These are phyloP conservation scores for Bryum argenteum DNA, from an alignment of 225 moss, liverwort and hornwort genomes.

Conservation along the genomic window DNA sequence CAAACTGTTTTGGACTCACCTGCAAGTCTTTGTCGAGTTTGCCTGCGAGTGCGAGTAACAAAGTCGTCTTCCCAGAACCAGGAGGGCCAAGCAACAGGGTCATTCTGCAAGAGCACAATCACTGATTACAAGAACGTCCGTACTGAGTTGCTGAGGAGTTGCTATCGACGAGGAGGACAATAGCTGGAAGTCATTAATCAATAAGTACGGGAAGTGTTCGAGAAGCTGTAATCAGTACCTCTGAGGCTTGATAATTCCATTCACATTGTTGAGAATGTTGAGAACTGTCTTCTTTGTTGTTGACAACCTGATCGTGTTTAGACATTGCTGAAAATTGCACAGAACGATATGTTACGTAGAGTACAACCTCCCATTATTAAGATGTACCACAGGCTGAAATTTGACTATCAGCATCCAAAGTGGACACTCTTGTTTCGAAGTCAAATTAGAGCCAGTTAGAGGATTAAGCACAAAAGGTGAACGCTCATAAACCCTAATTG, in stretches of 20 bases:
- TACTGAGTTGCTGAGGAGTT: neutral
- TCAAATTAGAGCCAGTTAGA: neutral
- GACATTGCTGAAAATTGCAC: slow-evolving; percentile 41
- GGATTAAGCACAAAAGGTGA: too few relatives aligned
- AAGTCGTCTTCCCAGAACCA: slow-evolving; percentile 60
- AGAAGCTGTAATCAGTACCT: slow-evolving; percentile 17
- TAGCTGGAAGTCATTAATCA: too few relatives aligned
- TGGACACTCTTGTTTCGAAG: neutral
- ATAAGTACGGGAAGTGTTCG: neutral
- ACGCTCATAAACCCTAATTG: slow-evolving; percentile 14
- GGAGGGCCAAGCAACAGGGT: slow-evolving; percentile 62
- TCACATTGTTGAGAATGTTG: slow-evolving; percentile 52
- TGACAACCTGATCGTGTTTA: slow-evolving; percentile 44
- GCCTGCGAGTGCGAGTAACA: slow-evolving; percentile 59
- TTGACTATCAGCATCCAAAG: neutral
- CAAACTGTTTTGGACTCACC: slow-evolving; percentile 23
- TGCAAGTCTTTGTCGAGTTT: slow-evolving; percentile 62
- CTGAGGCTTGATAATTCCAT: slow-evolving; percentile 59
- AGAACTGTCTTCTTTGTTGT: slow-evolving; percentile 58
- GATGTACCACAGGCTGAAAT: neutral
- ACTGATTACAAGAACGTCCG: neutral
- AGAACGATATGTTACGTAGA: too few relatives aligned
- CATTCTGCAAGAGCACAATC: slow-evolving; percentile 46
- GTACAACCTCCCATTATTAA: neutral
- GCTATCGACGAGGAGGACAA: too few relatives aligned